These are phyloP conservation scores for Gracilariopsis chorda DNA, from an alignment of 23 red algal genomes.

Conservation along the genomic window DNA sequence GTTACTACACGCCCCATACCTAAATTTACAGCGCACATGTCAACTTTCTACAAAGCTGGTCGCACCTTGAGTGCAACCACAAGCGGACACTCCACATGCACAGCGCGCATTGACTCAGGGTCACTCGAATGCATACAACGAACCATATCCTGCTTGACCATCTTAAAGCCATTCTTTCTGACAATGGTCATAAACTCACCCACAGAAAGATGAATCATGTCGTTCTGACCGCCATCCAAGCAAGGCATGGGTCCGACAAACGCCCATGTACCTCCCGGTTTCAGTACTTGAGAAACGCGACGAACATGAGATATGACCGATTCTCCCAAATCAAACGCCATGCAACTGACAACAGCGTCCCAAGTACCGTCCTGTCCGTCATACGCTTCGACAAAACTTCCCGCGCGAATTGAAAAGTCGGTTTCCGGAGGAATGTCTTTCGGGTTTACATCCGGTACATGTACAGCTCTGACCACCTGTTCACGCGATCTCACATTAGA, in stretches of 20 bases:
- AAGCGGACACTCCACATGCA: conserved; percentile 46
- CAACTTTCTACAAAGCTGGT: conserved; percentile 7
- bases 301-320: conserved; percentile 41
- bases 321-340: conserved; percentile 68
- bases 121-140: conserved; percentile 33
- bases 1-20: too few species aligned
- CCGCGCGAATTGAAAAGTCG: conserved; percentile 77
- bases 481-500: conserved; percentile 41
- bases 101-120: conserved; percentile 11
- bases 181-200: conserved; percentile 63
- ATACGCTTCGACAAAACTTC: conserved; percentile 79
- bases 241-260: conserved; percentile 61
- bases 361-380: conserved; percentile 54
- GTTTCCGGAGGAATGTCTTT: conserved; percentile 45
- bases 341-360: conserved; percentile 73
- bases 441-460: conserved; percentile 76
- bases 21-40: too few species aligned
- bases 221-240: conserved; percentile 29
- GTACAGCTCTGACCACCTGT: conserved; percentile 23
- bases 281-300: conserved; percentile 60
- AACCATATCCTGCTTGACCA: conserved; percentile 45
- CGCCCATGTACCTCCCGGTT: conserved; percentile 66
- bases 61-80: conserved; percentile 67
- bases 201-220: conserved; percentile 44
- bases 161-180: conserved; percentile 57